Evolutionary conservation across 768 basidiomycete species (phyloP), one percentile per base, ranked within the genome.

Genomic region (Leccinellum luteum): DNA sequence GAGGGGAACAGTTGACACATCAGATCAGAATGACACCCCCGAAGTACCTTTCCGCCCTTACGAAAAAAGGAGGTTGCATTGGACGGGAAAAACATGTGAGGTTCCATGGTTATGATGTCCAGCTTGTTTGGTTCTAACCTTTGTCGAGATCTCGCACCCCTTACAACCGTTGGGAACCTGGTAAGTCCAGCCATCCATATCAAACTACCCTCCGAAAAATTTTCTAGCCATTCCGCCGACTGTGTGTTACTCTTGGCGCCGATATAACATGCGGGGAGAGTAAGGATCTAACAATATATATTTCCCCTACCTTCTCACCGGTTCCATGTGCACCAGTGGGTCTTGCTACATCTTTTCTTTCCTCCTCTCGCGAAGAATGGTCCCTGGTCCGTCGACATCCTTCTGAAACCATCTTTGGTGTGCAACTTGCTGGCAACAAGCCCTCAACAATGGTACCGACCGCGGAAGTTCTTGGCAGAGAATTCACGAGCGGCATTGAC

Each of bases 191-290:
- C 28, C 25, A 19, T 34, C 31, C 9, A 10, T 28, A 3, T 47
- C 9, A 30, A 10, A 14, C 19, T 10, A 19, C 23, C 9, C n/a
- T 53, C 21, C 48, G 19, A 52, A 43, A 43, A 50, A 25, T 21
- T 38, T 45, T 34, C 47, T 23, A 95, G 89, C 97, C 97, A 2
- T 99, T 98, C 79, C 85, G 97, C 17, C 83, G 95, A 12, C 75
- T 98, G 7, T 97, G 94, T 64, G 86, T 90, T 9, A 77, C 83
- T 25, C 85, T 89, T 57, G 96, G 96, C 14, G 93, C 90, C 3
- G 94, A 96, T 61, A 97, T 98, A 64, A 96, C 94, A 3, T 94
- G 92, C 61, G 93, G 94, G 25, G 96, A 98, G 74, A 98, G 89
- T 90, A 65, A 54, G 81, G 66, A 38, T 21, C 19, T 23, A 3